phyloP scores from a whole-genome alignment of 2,329 filamentous ascomycete genomes.

The Penicillium sp. region DNA sequence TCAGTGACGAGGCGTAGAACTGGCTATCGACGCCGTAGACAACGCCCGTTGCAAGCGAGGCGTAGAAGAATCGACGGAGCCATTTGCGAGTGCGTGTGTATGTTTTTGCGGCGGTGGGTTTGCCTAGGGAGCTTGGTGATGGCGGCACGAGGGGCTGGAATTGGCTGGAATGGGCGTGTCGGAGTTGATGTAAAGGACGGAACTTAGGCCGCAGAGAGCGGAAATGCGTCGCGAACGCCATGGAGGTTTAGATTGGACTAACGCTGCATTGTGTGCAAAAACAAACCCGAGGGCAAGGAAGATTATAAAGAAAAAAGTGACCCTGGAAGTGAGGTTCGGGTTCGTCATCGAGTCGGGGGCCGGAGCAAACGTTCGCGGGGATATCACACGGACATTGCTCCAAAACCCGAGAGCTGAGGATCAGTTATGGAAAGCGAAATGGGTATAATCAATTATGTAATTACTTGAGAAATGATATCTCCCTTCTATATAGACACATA shows the following conservation, averaged over 20 bases:
- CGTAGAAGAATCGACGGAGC: slow-evolving; percentile 69
- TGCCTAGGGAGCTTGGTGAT: slow-evolving; percentile 74
- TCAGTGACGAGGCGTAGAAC: slow-evolving; percentile 76
- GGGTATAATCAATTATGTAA: not conserved
- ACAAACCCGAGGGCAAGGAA: not conserved
- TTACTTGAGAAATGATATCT: too few relatives aligned
- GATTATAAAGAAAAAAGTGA: not conserved
- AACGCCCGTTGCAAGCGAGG: slow-evolving; percentile 60
- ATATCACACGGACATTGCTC: not conserved
- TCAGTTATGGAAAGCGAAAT: not conserved
- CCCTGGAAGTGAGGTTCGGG: not conserved
- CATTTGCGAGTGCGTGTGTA: slow-evolving; percentile 73
- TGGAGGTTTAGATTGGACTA: slow-evolving; percentile 2
- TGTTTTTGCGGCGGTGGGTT: slow-evolving; percentile 67
- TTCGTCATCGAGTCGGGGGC: not conserved
- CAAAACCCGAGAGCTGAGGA: not conserved
- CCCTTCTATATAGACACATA: not conserved
- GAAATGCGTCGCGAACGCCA: slow-evolving; percentile 23
- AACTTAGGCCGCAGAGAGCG: slow-evolving; percentile 19
- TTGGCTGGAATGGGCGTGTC: slow-evolving; percentile 40
- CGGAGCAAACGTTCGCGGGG: slow-evolving; percentile 4
- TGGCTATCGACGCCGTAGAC: slow-evolving; percentile 70
- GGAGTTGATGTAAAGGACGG: slow-evolving; percentile 14
- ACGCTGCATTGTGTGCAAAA: slow-evolving; percentile 16
- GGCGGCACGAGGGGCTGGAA: slow-evolving; percentile 74